Conservation (phyloP, 805 yeast species). For the Kazachstania taianensis region DNA sequence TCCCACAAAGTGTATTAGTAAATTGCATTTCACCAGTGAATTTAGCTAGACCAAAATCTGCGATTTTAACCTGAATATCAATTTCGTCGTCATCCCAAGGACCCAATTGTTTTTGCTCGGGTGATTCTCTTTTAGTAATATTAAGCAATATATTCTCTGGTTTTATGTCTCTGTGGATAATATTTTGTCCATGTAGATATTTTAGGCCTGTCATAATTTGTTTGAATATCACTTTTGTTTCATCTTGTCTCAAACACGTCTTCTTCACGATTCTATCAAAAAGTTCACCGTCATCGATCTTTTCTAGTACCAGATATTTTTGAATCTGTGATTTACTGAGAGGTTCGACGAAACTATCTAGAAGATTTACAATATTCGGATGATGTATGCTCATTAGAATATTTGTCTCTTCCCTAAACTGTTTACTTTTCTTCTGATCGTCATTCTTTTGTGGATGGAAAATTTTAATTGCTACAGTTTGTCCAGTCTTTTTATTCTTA, state of each 20-base stretch:
- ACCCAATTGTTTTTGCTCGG: constrained; percentile 27
- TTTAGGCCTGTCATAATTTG: constrained; percentile 58
- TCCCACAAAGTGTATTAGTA: constrained; percentile 74
- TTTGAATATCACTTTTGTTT: constrained; percentile 50
- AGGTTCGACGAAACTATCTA: constrained; percentile 50
- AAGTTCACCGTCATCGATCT: constrained; percentile 64
- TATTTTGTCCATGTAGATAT: constrained; percentile 56
- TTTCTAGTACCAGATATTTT: constrained; percentile 57
- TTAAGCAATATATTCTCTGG: constrained; percentile 60
- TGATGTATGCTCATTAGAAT: constrained; percentile 57
- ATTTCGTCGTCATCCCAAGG: constrained; percentile 45
- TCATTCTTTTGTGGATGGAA: constrained; percentile 47
- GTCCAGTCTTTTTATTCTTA: constrained; percentile 44
- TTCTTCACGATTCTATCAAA: constrained; percentile 63
- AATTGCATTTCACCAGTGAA: constrained; percentile 59
- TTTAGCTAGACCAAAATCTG: constrained; percentile 67
- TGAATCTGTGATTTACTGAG: constrained; percentile 34
- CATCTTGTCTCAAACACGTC: constrained; percentile 49
- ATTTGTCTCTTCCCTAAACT: constrained; percentile 56
- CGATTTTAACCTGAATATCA: constrained; percentile 61
- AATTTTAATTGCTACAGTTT: constrained; percentile 61
- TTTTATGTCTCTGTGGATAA: constrained; percentile 70
- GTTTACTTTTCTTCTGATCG: constrained; percentile 31
- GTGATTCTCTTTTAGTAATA: constrained; percentile 36
- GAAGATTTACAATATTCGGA: constrained; percentile 57